A percentile compares a stretch with the other conserved stretches of the same genome.
phyloP scores from a whole-genome alignment of 176 grass and related monocot genomes.

The Olyra latifolia region DNA sequence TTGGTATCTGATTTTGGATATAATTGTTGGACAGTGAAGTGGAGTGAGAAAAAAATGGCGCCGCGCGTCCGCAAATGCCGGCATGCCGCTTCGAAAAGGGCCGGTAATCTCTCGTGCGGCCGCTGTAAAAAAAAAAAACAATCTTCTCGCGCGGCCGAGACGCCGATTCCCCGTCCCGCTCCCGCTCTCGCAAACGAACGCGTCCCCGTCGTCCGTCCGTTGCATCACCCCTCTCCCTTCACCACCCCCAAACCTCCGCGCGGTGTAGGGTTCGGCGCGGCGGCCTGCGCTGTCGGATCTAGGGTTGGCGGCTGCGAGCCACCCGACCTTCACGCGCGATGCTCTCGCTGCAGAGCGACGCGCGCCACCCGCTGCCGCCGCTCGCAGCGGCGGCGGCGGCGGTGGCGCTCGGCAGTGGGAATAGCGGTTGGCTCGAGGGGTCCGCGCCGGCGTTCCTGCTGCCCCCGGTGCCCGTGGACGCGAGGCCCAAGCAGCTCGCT shows the following conservation, averaged over 20 bases:
- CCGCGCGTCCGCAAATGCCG: too few species aligned
- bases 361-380: constrained; percentile 1
- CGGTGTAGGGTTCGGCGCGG: background rate
- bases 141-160: too few species aligned
- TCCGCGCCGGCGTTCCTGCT: constrained; percentile 22
- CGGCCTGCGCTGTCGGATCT: constrained; percentile 34
- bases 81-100: too few species aligned
- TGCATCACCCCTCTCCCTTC: background rate
- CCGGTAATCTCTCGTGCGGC: too few species aligned
- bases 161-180: constrained; percentile 11
- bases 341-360: constrained; percentile 33
- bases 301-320: constrained; percentile 10
- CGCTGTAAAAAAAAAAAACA: too few species aligned
- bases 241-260: constrained; percentile 4
- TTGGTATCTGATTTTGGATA: too few species aligned
- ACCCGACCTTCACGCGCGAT: background rate
- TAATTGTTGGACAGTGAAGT: too few species aligned
- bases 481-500: background rate
- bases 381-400: background rate
- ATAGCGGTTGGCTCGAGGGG: background rate
- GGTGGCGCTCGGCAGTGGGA: constrained; percentile 17
- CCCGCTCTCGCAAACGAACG: background rate
- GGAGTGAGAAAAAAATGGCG: too few species aligned
- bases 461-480: constrained; percentile 3
- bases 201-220: background rate